phyloP scores from a whole-genome alignment of 805 yeast genomes.

The Barnettozyma salicaria region DNA sequence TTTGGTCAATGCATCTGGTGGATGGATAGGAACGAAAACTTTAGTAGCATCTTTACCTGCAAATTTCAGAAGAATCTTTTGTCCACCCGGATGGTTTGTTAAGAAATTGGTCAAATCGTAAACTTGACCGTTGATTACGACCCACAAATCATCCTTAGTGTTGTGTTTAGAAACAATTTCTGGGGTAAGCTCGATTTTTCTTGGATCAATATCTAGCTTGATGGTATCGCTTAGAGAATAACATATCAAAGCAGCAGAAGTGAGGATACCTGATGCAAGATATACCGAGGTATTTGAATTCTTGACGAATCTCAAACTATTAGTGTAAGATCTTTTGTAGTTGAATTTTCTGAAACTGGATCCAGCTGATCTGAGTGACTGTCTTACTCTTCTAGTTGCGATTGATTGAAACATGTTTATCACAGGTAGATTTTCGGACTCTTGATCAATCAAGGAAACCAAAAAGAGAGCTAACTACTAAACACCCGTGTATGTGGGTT shows the following conservation, averaged over 20 bases:
- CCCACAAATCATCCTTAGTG: slow-evolving; percentile 67
- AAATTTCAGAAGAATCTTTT: slow-evolving; percentile 67
- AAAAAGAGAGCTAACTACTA: too few species aligned
- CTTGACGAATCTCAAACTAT: neutral
- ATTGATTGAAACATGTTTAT: neutral
- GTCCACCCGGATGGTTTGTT: slow-evolving; percentile 76
- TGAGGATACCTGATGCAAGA: neutral
- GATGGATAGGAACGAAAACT: slow-evolving; percentile 84
- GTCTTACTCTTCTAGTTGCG: neutral
- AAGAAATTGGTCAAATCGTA: slow-evolving; percentile 74
- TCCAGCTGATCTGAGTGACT: neutral
- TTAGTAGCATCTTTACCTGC: slow-evolving; percentile 84
- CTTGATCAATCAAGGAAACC: too few species aligned
- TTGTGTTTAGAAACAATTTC: slow-evolving; percentile 27
- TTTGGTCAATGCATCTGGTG: slow-evolving; percentile 74
- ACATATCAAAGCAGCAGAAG: neutral
- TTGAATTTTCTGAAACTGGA: neutral
- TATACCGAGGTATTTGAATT: neutral
- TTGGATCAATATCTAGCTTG: slow-evolving; percentile 3
- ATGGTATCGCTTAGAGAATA: slow-evolving; percentile 1
- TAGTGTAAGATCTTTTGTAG: neutral
- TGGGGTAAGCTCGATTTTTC: slow-evolving; percentile 19
- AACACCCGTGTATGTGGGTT: too few species aligned
- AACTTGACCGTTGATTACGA: slow-evolving; percentile 70
- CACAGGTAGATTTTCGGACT: neutral